Percentiles rank a stretch among this genome's conserved stretches.
These are phyloP conservation scores for Rhizoclosmatium sp. DNA, from an alignment of 192 early-diverging fungal species.

Conservation along the genomic window DNA sequence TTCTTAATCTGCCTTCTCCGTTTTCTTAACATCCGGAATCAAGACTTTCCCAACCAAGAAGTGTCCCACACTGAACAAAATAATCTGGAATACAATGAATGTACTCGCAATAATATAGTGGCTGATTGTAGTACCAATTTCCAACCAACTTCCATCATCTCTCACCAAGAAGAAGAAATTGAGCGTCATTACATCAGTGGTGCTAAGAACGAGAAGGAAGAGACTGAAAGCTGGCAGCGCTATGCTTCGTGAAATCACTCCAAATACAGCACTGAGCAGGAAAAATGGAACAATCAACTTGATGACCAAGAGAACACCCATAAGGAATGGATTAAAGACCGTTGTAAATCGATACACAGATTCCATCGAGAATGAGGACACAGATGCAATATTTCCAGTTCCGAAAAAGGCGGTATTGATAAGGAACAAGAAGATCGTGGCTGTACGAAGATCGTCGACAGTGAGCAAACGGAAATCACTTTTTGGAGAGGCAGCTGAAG, in stretches of 20 bases:
- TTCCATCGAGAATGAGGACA: constrained; percentile 85
- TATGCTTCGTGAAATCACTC: constrained; percentile 77
- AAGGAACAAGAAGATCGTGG: constrained; percentile 80
- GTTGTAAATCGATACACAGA: constrained; percentile 91
- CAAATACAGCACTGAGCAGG: constrained; percentile 83
- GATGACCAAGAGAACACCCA: constrained; percentile 83
- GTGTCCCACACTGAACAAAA: constrained; percentile 83
- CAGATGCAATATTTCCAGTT: constrained; percentile 91
- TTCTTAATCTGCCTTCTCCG: not conserved
- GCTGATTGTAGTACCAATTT: constrained; percentile 95
- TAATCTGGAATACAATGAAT: constrained; percentile 91
- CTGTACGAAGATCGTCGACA: constrained; percentile 46
- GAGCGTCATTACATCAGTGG: constrained; percentile 92
- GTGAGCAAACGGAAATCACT: constrained; percentile 13
- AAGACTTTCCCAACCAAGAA: constrained; percentile 58
- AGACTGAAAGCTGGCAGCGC: constrained; percentile 86
- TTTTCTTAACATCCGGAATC: constrained; percentile 38
- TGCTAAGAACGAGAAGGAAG: constrained; percentile 85
- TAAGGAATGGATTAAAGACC: constrained; percentile 89
- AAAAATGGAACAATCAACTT: constrained; percentile 97
- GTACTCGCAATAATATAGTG: constrained; percentile 94
- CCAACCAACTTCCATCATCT: constrained; percentile 93
- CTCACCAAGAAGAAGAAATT: constrained; percentile 96
- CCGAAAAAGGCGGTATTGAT: constrained; percentile 96
- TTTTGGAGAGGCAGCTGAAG: not conserved